Base-by-base conservation (phyloP, 345 rosid species). In the Heritiera fomes region DNA sequence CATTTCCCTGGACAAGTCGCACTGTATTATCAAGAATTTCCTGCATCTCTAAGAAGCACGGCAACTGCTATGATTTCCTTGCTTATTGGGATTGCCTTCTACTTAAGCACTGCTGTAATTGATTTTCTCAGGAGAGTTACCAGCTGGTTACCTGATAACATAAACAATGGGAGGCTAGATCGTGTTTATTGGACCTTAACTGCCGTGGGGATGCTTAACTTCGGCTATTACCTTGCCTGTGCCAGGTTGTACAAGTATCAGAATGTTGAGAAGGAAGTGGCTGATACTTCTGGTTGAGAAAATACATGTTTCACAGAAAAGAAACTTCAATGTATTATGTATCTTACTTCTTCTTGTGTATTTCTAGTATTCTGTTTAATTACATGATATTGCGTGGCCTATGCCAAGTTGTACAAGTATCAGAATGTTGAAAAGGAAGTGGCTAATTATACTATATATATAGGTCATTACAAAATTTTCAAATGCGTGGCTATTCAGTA, bases 141-240 rank as follows among this genome's bases (percentile, higher is more conserved):
- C 10, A 74, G 63, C 15, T 87, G 92, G 89, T 70, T 83, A 58
- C 89, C 85, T 4, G 64, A 86, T 15, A 38, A 86, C 15, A 79
- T 87, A 28, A 83, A 86, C 23, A 23, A 70, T 6, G 90, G 90
- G 50, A 87, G 89, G 78, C 38, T 87, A 18, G 89, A 87, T 70
- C 45, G 32, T 68, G 67, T 85, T 32, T 87, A 79, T 56, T 86
- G 87, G 89, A 47, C 79, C 49, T 18, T 84, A 62, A 65, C 59
- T 62, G 61, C 18, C 3, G 60, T 47, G 15, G 78, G 61, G 18
- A 1, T 62, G 58, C 46, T 75, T 10, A 75, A 75, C 67, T 75
- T 62, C 17, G 70, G 78, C 10, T 75, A 75, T 49, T 75, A 13
- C 9, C 28, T 75, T 28, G 71, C 41, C 23, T 75, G 78, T 62